phyloP scores from a whole-genome alignment of 306 rosid species.

The Carpinus fangiana region DNA sequence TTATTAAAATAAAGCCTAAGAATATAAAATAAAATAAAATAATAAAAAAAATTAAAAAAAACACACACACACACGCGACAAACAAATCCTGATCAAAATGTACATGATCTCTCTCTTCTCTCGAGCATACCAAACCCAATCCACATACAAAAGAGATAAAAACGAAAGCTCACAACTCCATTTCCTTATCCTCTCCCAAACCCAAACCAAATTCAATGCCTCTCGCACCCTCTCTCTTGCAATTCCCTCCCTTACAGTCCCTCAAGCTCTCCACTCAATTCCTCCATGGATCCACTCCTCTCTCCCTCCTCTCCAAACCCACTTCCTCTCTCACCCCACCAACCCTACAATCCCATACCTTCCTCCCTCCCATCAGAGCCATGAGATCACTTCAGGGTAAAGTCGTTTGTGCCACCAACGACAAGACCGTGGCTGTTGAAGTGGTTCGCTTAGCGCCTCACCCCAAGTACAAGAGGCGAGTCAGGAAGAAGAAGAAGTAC shows the following conservation, averaged over 20 bases:
- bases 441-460: conserved; percentile 84
- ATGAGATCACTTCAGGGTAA: conserved; percentile 74
- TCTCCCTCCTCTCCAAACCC: conserved; percentile 54
- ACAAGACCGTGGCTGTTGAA: conserved; percentile 87
- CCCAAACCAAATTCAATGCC: conserved; percentile 23
- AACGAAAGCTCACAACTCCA: background rate
- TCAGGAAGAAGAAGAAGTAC: conserved; percentile 94
- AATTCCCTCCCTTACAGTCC: conserved; percentile 46
- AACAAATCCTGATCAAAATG: too few relatives aligned
- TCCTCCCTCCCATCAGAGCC: conserved; percentile 60
- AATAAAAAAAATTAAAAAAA: too few relatives aligned
- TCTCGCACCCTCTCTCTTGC: conserved; percentile 54
- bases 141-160: background rate
- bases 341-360: conserved; percentile 26
- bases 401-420: conserved; percentile 68
- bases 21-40: too few relatives aligned
- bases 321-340: conserved; percentile 32
- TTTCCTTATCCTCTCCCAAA: conserved; percentile 17
- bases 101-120: too few relatives aligned
- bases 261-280: conserved; percentile 60
- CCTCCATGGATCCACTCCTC: conserved; percentile 54
- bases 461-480: conserved; percentile 84
- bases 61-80: too few relatives aligned
- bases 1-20: too few relatives aligned
- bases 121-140: background rate